These are phyloP conservation scores for Aureobasidium musti DNA, from an alignment of 2,329 filamentous ascomycete genomes.

Conservation along the genomic window DNA sequence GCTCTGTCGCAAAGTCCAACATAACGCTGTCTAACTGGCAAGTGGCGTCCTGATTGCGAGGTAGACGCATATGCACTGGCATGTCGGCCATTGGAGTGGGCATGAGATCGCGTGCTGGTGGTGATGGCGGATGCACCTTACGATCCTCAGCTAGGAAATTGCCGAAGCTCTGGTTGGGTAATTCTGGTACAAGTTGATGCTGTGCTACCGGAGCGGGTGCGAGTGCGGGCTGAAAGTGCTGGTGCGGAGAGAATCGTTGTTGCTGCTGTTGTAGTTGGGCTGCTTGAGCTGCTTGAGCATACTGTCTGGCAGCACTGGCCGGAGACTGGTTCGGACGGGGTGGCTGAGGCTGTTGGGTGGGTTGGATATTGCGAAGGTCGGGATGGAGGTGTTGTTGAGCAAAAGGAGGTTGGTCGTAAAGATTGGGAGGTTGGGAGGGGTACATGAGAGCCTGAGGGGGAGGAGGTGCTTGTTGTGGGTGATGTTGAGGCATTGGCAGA, in stretches of 20 bases:
- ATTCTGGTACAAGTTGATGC: not conserved
- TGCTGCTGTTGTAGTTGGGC: slow-evolving; percentile 19
- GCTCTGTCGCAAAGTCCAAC: slow-evolving; percentile 73
- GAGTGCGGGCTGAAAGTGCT: slow-evolving; percentile 2
- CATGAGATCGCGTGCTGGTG: slow-evolving; percentile 32
- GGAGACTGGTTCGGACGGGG: slow-evolving; percentile 19
- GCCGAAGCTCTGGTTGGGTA: not conserved
- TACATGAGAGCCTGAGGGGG: slow-evolving; percentile 29
- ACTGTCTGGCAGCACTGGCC: slow-evolving; percentile 25
- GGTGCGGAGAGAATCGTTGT: slow-evolving; percentile 17
- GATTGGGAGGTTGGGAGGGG: slow-evolving; percentile 1
- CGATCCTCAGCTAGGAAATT: slow-evolving; percentile 19
- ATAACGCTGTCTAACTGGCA: slow-evolving; percentile 79
- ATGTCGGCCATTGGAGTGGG: slow-evolving; percentile 37
- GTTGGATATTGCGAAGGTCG: slow-evolving; percentile 37
- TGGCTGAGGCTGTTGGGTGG: slow-evolving; percentile 7
- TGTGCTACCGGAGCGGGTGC: not conserved
- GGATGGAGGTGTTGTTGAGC: slow-evolving; percentile 40
- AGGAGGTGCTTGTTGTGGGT: slow-evolving; percentile 31
- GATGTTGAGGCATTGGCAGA: slow-evolving; percentile 38
- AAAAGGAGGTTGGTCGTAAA: slow-evolving; percentile 27
- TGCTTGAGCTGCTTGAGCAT: slow-evolving; percentile 24
- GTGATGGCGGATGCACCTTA: slow-evolving; percentile 38
- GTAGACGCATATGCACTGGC: slow-evolving; percentile 42
- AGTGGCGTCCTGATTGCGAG: slow-evolving; percentile 64